Percentiles rank a stretch among this genome's conserved stretches.
phyloP scores from a whole-genome alignment of 2,329 filamentous ascomycete species.

The Fusarium newnesense region DNA sequence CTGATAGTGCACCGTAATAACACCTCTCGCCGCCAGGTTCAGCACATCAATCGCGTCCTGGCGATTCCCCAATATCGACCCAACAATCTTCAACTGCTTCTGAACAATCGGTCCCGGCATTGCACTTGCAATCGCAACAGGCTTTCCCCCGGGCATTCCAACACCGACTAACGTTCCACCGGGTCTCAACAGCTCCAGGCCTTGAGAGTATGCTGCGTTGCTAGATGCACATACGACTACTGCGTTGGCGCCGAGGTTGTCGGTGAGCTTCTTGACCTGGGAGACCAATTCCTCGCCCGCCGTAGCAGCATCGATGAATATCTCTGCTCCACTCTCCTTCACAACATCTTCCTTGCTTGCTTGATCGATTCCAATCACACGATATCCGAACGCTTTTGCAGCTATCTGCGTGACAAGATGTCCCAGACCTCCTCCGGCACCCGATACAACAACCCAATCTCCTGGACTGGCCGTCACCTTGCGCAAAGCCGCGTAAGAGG shows the following conservation, averaged over 20 bases:
- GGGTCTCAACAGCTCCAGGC: fast-evolving
- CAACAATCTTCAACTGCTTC: neutral
- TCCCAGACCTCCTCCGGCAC: neutral
- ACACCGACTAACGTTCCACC: neutral
- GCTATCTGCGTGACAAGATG: neutral
- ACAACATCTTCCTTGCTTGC: neutral
- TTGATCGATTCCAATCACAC: neutral
- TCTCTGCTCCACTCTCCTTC: neutral
- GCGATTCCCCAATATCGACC: neutral
- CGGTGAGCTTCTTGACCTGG: neutral
- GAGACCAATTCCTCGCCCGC: fast-evolving
- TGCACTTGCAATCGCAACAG: neutral
- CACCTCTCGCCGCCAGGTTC: neutral
- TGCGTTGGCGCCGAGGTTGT: neutral
- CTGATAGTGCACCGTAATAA: neutral
- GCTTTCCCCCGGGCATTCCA: neutral
- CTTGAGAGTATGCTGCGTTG: neutral
- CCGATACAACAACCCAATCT: neutral
- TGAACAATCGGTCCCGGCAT: neutral
- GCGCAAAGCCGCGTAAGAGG: neutral
- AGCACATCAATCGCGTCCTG: neutral
- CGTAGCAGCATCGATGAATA: neutral
- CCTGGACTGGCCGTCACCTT: neutral
- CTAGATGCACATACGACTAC: neutral
- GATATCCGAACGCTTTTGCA: neutral